Base-by-base conservation (phyloP, 768 basidiomycete genomes). In the Amanita jacksonii region DNA sequence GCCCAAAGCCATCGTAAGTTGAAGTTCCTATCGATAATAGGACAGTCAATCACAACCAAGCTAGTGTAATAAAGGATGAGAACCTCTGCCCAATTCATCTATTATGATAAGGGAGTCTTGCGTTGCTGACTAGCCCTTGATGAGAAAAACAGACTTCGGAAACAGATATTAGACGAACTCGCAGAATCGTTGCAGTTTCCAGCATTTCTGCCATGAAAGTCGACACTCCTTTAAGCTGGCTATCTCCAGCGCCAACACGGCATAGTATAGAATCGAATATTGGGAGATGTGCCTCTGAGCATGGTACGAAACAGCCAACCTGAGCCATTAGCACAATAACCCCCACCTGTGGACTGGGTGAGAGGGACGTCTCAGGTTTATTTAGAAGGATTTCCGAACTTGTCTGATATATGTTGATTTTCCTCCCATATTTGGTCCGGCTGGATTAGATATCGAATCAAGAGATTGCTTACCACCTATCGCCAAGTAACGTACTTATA, bases 191-290 rank as follows among this genome's bases (percentile, higher is more conserved):
- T 0, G 96, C 93, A 0, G 93, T 98, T 62, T 99, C 96, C 22
- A 99, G 73, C 96, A 98, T 98, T 62, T 99, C 96, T 1, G 92
- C 93, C 94, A 98, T 98, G 61, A 99, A 99, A 0, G 94, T 99
- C 19, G 91, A 94, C 0, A 99, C 90, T 8, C 96, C 96, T 62
- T 96, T 98, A 35, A 98, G 66, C 58, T 98, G 94, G 59, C 88
- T 93, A 59, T 99, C 96, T 0, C 96, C 96, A 0, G 96, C 96
- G 7, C 96, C 96, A 1, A 99, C 94, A 50, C 96, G 74, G 46
- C 94, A 96, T 8, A 98, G 64, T 34, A 99, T 81, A 2, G 91
- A 96, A 61, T 99, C 96, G 48, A 98, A 98, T 41, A 98, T 79
- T 0, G 96, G 96, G 1, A 98, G 52, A 20, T 74, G 70, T 0